Evolutionary conservation across 1,284 basidiomycete genomes (phyloP).

Genomic region (Ceratobasidium theobromae): DNA sequence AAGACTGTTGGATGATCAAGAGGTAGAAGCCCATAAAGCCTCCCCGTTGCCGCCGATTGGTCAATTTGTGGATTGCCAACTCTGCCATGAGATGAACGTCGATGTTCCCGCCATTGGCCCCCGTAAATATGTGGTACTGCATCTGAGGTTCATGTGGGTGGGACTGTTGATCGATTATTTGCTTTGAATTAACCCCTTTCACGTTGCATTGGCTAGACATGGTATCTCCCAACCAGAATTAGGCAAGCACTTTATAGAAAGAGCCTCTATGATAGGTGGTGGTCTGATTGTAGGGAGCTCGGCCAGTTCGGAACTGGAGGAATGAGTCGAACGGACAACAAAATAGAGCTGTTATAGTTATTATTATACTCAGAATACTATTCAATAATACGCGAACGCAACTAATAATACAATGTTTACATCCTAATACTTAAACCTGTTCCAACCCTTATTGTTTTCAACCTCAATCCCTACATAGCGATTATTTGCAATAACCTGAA

Average conservation of each 20-base stretch:
- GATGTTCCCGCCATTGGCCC: background rate
- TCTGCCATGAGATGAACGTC: constrained; percentile 4
- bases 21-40: background rate
- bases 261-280: background rate
- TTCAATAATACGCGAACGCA: background rate
- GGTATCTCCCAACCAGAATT: constrained; percentile 8
- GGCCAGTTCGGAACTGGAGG: background rate
- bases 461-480: no score
- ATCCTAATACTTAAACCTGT: no score
- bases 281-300: background rate
- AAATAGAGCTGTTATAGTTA: background rate
- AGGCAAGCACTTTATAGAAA: constrained; percentile 6
- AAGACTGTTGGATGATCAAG: constrained; percentile 1
- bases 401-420: background rate
- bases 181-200: background rate
- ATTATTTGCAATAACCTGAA: no score
- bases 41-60: background rate
- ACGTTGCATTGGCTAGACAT: constrained; percentile 4
- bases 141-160: constrained; percentile 21
- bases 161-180: background rate
- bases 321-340: background rate
- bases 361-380: background rate
- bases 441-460: no score
- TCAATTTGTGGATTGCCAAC: constrained; percentile 1
- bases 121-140: constrained; percentile 6